phyloP scores from a whole-genome alignment of 1,284 basidiomycete species.

The Ceratobasidium sp. region DNA sequence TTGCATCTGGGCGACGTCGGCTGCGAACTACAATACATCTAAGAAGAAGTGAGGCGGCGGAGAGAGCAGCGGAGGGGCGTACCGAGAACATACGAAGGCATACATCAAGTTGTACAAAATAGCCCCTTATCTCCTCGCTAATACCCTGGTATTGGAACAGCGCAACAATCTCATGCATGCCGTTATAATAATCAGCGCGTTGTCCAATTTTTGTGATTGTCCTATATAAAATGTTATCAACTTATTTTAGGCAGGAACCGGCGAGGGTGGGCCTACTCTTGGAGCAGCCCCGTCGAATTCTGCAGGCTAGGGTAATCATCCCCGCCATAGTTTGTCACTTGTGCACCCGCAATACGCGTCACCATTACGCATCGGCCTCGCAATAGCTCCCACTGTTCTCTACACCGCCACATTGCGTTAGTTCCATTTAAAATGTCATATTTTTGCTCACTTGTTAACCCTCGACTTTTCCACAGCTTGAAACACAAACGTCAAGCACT shows the following conservation, averaged over 20 bases:
- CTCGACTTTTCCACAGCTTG: neutral
- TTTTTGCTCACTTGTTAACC: slow-evolving; percentile 13
- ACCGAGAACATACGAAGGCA: slow-evolving; percentile 12
- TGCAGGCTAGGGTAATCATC: neutral
- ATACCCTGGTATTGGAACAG: slow-evolving; percentile 1
- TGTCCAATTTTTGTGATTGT: neutral
- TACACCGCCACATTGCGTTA: neutral
- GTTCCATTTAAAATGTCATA: too few species aligned
- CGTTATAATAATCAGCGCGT: neutral
- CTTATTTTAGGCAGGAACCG: too few species aligned
- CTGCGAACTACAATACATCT: neutral
- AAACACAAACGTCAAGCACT: neutral
- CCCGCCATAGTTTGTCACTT: neutral
- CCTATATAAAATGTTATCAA: too few species aligned
- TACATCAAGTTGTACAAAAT: neutral
- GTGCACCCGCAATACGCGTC: neutral
- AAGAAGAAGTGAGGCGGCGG: too few species aligned
- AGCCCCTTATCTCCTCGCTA: neutral
- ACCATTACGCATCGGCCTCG: slow-evolving; percentile 27
- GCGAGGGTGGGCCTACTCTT: neutral
- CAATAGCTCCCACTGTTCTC: slow-evolving; percentile 17
- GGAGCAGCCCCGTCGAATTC: neutral
- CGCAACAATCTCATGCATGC: neutral
- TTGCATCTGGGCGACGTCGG: slow-evolving; percentile 12
- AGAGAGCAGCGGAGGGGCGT: neutral